These are phyloP conservation scores for Erucastrum elatum DNA, from an alignment of 345 rosid genomes.

Conservation along the genomic window DNA sequence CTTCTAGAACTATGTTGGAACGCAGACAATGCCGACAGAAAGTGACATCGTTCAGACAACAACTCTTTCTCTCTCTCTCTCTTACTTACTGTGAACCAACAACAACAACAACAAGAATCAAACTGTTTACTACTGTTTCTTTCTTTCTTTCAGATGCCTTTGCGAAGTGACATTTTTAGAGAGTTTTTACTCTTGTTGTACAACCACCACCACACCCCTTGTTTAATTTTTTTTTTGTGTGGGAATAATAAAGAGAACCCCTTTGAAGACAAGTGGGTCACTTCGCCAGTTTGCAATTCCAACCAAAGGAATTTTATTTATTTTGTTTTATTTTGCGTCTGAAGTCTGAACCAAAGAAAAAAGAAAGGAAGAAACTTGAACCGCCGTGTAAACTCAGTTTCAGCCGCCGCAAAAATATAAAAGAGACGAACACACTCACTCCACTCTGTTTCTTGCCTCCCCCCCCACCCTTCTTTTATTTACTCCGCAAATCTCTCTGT, in stretches of 20 bases:
- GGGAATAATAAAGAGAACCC: constrained; percentile 37
- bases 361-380: constrained; percentile 17
- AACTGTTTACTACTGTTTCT: constrained; percentile 5
- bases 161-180: constrained; percentile 8
- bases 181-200: constrained; percentile 19
- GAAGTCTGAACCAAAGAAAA: neutral
- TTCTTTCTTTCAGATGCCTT: constrained; percentile 6
- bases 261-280: constrained; percentile 48
- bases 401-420: constrained; percentile 54
- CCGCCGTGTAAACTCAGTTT: constrained; percentile 48
- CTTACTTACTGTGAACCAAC: constrained; percentile 26
- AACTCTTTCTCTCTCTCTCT: constrained; percentile 35
- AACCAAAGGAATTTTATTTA: constrained; percentile 14
- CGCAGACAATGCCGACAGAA: constrained; percentile 90
- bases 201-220: constrained; percentile 23
- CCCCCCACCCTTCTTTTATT: constrained; percentile 1
- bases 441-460: constrained; percentile 39
- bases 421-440: constrained; percentile 9
- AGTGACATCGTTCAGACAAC: constrained; percentile 84
- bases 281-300: constrained; percentile 43
- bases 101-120: constrained; percentile 26
- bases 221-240: neutral
- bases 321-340: constrained; percentile 8
- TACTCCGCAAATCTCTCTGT: constrained; percentile 33
- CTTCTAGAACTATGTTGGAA: constrained; percentile 63